phyloP scores from a whole-genome alignment of 805 yeast species.

The Starmerella vaccinii region DNA sequence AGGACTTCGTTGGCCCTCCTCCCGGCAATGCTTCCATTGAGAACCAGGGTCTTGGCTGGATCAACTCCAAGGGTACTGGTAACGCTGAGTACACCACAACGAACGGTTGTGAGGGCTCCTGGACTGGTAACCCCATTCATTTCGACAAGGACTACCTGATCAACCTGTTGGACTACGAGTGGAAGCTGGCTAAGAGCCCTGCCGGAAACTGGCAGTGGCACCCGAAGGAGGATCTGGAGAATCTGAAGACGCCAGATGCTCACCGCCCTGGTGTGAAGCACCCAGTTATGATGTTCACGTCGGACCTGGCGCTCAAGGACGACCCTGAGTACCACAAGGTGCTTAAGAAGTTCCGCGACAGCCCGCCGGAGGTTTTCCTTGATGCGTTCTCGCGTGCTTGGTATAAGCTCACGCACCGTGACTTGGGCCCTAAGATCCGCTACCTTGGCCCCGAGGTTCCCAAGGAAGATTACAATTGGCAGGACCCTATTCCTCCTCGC shows the following conservation, averaged over 20 bases:
- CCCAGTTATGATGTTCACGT: slow-evolving; percentile 19
- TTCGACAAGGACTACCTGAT: slow-evolving; percentile 16
- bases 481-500: slow-evolving; percentile 13
- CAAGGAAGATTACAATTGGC: slow-evolving; percentile 10
- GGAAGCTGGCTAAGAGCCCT: slow-evolving; percentile 14
- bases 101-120: slow-evolving; percentile 22
- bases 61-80: slow-evolving; percentile 15
- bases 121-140: slow-evolving; percentile 15
- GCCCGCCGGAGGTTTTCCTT: slow-evolving; percentile 8
- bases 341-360: slow-evolving; percentile 8
- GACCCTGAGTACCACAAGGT: slow-evolving; percentile 10
- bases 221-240: slow-evolving; percentile 6
- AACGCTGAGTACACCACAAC: slow-evolving; percentile 21
- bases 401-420: slow-evolving; percentile 16
- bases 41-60: slow-evolving; percentile 22
- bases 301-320: slow-evolving; percentile 15
- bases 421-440: slow-evolving; percentile 14
- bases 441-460: slow-evolving; percentile 15
- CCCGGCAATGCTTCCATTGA: slow-evolving; percentile 19
- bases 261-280: slow-evolving; percentile 13
- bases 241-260: slow-evolving; percentile 19
- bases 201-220: slow-evolving; percentile 21
- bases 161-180: slow-evolving; percentile 17
- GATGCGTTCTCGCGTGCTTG: slow-evolving; percentile 11
- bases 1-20: slow-evolving; percentile 15